A percentile compares a stretch with the other conserved stretches of the same genome.
phyloP scores from a whole-genome alignment of 805 yeast genomes.

The Spathaspora girioi region DNA sequence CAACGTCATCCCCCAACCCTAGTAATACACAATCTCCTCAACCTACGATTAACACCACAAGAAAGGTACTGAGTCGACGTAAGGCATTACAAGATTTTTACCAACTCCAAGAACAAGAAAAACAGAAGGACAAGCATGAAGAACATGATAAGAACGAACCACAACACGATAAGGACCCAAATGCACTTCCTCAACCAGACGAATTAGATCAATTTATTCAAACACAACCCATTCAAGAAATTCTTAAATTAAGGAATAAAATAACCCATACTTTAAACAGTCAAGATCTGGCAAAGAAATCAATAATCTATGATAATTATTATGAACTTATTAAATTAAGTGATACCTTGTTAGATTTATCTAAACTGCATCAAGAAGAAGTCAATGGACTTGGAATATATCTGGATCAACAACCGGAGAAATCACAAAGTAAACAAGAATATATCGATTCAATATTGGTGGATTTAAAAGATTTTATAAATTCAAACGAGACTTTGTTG shows the following conservation, averaged over 20 bases:
- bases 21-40: neutral
- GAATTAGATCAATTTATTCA: conserved; percentile 18
- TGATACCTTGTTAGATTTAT: conserved; percentile 40
- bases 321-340: conserved; percentile 68
- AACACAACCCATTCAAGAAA: conserved; percentile 23
- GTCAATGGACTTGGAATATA: conserved; percentile 8
- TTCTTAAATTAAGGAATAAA: conserved; percentile 26
- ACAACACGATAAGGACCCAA: neutral
- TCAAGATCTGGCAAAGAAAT: conserved; percentile 59
- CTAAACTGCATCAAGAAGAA: conserved; percentile 9
- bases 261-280: conserved; percentile 46
- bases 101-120: conserved; percentile 18
- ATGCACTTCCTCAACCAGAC: conserved; percentile 2
- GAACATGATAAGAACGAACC: too few relatives aligned
- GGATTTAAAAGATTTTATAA: conserved; percentile 22
- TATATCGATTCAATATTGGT: conserved; percentile 17
- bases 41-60: conserved; percentile 4
- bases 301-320: conserved; percentile 72
- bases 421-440: conserved; percentile 10
- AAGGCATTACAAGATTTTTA: conserved; percentile 42
- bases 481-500: conserved; percentile 9
- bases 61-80: conserved; percentile 38
- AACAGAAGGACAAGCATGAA: neutral
- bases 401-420: neutral
- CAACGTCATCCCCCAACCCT: conserved; percentile 1